These are phyloP conservation scores for Verticillium tricorpus DNA, from an alignment of 2,329 filamentous ascomycete genomes.

Conservation along the genomic window DNA sequence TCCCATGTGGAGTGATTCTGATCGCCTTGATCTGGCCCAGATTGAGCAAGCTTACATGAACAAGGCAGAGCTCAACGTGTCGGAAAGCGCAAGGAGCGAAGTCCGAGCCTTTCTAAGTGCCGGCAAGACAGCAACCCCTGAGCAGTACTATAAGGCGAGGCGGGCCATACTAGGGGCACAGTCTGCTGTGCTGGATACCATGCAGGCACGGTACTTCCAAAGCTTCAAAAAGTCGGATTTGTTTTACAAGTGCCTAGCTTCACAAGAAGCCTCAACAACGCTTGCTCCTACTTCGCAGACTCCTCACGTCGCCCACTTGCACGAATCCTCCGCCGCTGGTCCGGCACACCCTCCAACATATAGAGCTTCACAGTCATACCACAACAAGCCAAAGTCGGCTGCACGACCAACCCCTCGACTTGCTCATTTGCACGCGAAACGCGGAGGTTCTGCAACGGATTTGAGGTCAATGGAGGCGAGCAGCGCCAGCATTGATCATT, in stretches of 20 bases:
- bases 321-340: slow-evolving; percentile 2
- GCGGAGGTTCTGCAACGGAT: slow-evolving; percentile 45
- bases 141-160: slow-evolving; percentile 79
- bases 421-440: slow-evolving; percentile 32
- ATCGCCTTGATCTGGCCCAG: slow-evolving; percentile 82
- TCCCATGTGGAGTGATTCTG: slow-evolving; percentile 73
- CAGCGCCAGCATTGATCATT: slow-evolving; percentile 32
- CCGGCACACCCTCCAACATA: slow-evolving; percentile 7
- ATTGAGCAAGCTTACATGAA: slow-evolving; percentile 88
- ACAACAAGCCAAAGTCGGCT: slow-evolving; percentile 39
- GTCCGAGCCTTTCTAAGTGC: slow-evolving; percentile 77
- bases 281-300: slow-evolving; percentile 7
- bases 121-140: slow-evolving; percentile 68
- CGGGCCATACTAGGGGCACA: slow-evolving; percentile 79
- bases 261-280: slow-evolving; percentile 62
- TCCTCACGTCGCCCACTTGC: slow-evolving; percentile 1
- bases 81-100: slow-evolving; percentile 61
- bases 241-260: slow-evolving; percentile 92
- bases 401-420: slow-evolving; percentile 39
- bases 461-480: slow-evolving; percentile 33
- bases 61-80: slow-evolving; percentile 74
- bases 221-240: slow-evolving; percentile 89
- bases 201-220: slow-evolving; percentile 76
- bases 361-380: slow-evolving; percentile 30
- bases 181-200: slow-evolving; percentile 75